Percentiles rank a stretch among this genome's conserved stretches.
Conservation (phyloP, 2,329 filamentous ascomycete genomes). For the Hypoxylon rubiginosum region DNA sequence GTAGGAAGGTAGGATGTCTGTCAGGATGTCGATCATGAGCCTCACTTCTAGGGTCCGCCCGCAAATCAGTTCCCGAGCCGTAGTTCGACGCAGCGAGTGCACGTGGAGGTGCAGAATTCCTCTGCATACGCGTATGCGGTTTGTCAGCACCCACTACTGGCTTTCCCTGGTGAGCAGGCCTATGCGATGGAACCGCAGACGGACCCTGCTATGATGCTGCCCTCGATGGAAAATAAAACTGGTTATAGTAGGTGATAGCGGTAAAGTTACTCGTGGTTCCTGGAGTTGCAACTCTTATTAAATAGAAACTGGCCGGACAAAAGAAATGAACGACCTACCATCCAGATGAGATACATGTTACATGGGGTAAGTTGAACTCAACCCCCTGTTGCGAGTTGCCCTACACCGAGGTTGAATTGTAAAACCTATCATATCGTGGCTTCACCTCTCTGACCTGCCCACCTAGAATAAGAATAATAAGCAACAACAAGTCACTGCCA, state of each 20-base stretch:
- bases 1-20: conserved; percentile 29
- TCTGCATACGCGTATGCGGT: conserved; percentile 24
- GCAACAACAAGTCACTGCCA: conserved; percentile 4
- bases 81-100: conserved; percentile 31
- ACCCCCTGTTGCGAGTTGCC: conserved; percentile 25
- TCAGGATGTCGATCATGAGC: conserved; percentile 43
- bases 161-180: conserved; percentile 35
- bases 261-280: conserved; percentile 16
- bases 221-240: conserved; percentile 40
- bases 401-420: conserved; percentile 21
- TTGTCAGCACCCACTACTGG: conserved; percentile 26
- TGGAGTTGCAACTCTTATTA: conserved; percentile 31
- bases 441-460: conserved; percentile 33
- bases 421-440: conserved; percentile 7
- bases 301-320: conserved; percentile 31
- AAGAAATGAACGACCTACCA: conserved; percentile 20
- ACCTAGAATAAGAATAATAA: conserved; percentile 15
- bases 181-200: conserved; percentile 46
- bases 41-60: conserved; percentile 38
- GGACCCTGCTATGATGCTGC: conserved; percentile 41
- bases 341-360: conserved; percentile 9
- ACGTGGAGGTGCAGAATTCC: conserved; percentile 33
- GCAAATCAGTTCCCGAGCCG: conserved; percentile 37
- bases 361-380: conserved; percentile 4
- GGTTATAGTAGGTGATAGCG: conserved; percentile 47